Evolutionary conservation across 495 filamentous ascomycete genomes (phyloP), one percentile per base, ranked within the genome.

Genomic region (Trichoderma asperelloides): DNA sequence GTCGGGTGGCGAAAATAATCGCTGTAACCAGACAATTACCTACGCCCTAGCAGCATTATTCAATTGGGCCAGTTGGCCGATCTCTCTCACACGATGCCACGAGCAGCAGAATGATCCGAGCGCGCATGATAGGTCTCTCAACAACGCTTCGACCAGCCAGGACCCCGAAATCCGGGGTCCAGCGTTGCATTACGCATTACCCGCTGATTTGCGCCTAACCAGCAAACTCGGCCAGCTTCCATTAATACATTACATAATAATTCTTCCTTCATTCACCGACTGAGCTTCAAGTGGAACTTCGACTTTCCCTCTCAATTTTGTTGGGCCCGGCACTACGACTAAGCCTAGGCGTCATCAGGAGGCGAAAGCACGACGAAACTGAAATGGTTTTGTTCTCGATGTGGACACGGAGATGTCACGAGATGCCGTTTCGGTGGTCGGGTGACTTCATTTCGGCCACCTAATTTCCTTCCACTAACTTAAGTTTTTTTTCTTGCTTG

Each of bases 1-100:
- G 95, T 98, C 66, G 94, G 94, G 43, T 97, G 94, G 95, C 86
- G 90, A 70, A 83, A 86, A 69, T 93, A 60, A 16, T 18, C 55
- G 55, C 2, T 9, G 23, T 1, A 15, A 15, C n/a, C 23, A 11
- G 27, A 8, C 25, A 13, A 60, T 28, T 13, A n/a, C 47, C 18
- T 2, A 21, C 25, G 55, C 43, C 4, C n/a, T 13, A 3, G 16
- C 3, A 6, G 43, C 43, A 47, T n/a, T 18, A 30, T 30, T 13
- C 23, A 60, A 15, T 60, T 27, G 25, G 23, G 12, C 1, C 8
- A 11, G 55, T 60, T 60, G 55, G 55, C 16, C 11, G 55, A 60
- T 27, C 25, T 30, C 55, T 15, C 25, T 15, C 23, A 13, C 25
- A 28, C 27, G 55, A 60, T 30, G 27, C 55, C 55, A 60, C 55